phyloP scores from a whole-genome alignment of 257 asterid genomes.

The Solanum pimpinellifolium region DNA sequence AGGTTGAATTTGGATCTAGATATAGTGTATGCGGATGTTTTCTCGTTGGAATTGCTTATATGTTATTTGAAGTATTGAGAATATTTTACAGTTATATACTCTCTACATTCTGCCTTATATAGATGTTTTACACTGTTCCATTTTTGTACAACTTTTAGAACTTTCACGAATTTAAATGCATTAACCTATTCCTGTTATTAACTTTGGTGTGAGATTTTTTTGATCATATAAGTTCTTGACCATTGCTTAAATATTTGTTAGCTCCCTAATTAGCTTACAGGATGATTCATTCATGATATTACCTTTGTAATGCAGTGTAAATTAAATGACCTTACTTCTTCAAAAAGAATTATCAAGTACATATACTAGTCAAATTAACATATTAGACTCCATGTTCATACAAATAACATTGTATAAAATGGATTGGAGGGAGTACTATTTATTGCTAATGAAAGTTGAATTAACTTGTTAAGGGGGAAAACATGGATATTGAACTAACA shows the following conservation, averaged over 20 bases:
- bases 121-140: neutral
- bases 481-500: neutral
- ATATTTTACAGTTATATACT: neutral
- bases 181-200: neutral
- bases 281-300: neutral
- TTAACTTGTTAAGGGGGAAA: neutral
- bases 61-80: neutral
- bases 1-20: neutral
- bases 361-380: neutral
- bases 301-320: neutral
- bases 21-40: neutral
- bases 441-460: neutral
- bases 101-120: neutral
- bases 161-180: neutral
- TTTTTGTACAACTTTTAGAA: neutral
- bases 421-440: neutral
- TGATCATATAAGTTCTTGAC: neutral
- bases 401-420: neutral
- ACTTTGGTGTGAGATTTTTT: neutral
- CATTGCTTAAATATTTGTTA: neutral
- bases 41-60: neutral
- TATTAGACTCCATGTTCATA: neutral
- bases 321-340: neutral
- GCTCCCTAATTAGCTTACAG: neutral
- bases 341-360: neutral